Conservation (phyloP, 768 basidiomycete species). For the Auriscalpium microsporum region DNA sequence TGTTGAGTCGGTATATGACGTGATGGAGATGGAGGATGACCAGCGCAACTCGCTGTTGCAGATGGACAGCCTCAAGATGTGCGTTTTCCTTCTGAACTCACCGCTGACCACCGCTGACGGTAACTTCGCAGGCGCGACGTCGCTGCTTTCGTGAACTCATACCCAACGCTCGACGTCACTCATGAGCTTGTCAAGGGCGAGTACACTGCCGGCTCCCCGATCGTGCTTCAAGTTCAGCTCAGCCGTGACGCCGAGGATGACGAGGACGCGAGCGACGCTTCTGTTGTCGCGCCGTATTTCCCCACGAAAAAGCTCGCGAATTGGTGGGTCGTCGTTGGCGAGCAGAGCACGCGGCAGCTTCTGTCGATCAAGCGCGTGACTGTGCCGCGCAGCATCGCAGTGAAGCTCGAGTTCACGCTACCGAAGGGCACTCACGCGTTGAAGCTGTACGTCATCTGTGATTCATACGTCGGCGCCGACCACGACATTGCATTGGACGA, state of each 20-base stretch:
- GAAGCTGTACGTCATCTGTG: constrained; percentile 88
- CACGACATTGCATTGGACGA: constrained; percentile 81
- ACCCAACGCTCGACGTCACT: constrained; percentile 90
- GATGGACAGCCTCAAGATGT: constrained; percentile 86
- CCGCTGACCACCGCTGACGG: neutral
- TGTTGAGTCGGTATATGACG: constrained; percentile 88
- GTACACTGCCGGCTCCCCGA: constrained; percentile 78
- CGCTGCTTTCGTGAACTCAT: constrained; percentile 92
- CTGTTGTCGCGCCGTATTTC: constrained; percentile 90
- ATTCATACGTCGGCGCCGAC: constrained; percentile 86
- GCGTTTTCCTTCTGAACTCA: constrained; percentile 22
- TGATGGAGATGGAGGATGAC: constrained; percentile 98
- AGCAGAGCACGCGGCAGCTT: constrained; percentile 68
- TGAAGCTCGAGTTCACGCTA: constrained; percentile 85
- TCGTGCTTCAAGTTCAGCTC: constrained; percentile 71
- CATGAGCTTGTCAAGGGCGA: constrained; percentile 83
- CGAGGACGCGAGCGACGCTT: constrained; percentile 59
- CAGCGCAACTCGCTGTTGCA: constrained; percentile 72
- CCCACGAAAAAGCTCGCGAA: constrained; percentile 86
- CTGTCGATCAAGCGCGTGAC: constrained; percentile 88
- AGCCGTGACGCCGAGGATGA: constrained; percentile 65
- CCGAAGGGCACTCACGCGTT: constrained; percentile 77
- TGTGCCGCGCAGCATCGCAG: constrained; percentile 57
- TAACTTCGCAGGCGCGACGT: constrained; percentile 67
- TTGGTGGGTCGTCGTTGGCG: constrained; percentile 98